Evolutionary conservation across 208 protist genomes (phyloP), one percentile per base, ranked within the genome.

Genomic region (Herpetomonas samuelpessoai): DNA sequence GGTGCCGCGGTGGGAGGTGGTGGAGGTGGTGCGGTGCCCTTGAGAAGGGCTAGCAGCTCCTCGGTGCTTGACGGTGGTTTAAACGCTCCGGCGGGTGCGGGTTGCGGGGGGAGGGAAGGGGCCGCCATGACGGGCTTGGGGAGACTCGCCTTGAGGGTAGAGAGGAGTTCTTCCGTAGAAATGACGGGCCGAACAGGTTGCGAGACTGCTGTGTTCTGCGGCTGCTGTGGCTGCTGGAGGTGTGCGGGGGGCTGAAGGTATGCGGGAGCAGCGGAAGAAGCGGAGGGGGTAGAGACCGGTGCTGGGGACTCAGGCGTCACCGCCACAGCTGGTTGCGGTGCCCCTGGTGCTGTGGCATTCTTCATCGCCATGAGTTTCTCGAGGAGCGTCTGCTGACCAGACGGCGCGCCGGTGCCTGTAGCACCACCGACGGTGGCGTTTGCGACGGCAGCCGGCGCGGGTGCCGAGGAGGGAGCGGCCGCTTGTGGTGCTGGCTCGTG

Each of bases 361-460:
- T 86, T 72, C 77, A 91, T 91, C 12, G 80, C 83, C 46, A 82
- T 62, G 1, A 91, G 57, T 46, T 81, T 76, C 41, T 91, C 83
- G n/a, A 83, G 71, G 22, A 91, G 56, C 7, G 83, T 91, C 38
- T 53, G 44, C 44, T 48, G 44, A 4, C 44, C 44, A 19, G 44
- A 48, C 44, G 18, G 10, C 16, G 44, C 58, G 14, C 68, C 67
- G 2, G 38, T 47, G 21, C 25, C 65, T n/a, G 50, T 72, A 0
- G 54, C 67, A 4, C 0, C 25, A 30, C n/a, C 19, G 24, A 26
- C 26, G 21, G 22, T 61, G 16, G 38, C 0, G 0, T 48, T 39
- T 41, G 22, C 39, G 47, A 19, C 55, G 9, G 66, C 21, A 7
- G 3, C 51, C 27, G 46, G 39, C 10, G n/a, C 50, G 6, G 19